Base-by-base conservation (phyloP, 768 basidiomycete species). In the Suillus variegatus region DNA sequence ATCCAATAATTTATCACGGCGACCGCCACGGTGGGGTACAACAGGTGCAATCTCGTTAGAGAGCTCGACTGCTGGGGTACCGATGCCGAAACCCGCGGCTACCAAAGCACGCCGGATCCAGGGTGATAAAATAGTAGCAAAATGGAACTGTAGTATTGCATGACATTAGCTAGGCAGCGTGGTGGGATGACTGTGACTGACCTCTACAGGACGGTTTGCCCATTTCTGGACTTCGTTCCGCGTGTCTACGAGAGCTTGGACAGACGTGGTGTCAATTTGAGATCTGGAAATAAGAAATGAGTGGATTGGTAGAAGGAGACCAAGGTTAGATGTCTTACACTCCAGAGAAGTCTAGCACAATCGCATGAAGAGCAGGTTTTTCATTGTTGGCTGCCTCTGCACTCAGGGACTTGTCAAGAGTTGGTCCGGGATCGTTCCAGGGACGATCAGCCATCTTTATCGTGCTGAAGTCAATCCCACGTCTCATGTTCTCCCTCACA, bases 371-470 rank as follows among this genome's bases (percentile, higher is more conserved):
- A 25, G 80, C 73, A 0, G 96, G 94, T 71, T 84, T 87, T 35
- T 79, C 72, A 66, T 92, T 85, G 47, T 81, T 79, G 18, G 77
- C 79, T 56, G 71, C 77, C 66, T 82, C 84, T 47, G 88, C 86
- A 28, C 79, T 83, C 0, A 72, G 79, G 0, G 76, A 77, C 5
- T 80, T 79, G 16, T 82, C 81, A 20, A 82, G 80, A 60, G 75
- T 70, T 22, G 92, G 92, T 35, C 94, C 93, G 12, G 93, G 89
- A 70, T 97, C 95, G 73, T 99, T 99, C 97, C 97, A 99, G 14
- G 93, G 85, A 52, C 95, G 87, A 74, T 97, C 94, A 1, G 54
- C 54, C 54, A 66, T 84, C 82, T 54, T 86, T 77, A 93, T 80
- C n/a, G 77, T 72, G 61, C 83, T 82, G 76, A 91, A 82, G 75